These are phyloP conservation scores for Pyrenochaeta sp. DNA, from an alignment of 2,329 filamentous ascomycete genomes.

Conservation along the genomic window DNA sequence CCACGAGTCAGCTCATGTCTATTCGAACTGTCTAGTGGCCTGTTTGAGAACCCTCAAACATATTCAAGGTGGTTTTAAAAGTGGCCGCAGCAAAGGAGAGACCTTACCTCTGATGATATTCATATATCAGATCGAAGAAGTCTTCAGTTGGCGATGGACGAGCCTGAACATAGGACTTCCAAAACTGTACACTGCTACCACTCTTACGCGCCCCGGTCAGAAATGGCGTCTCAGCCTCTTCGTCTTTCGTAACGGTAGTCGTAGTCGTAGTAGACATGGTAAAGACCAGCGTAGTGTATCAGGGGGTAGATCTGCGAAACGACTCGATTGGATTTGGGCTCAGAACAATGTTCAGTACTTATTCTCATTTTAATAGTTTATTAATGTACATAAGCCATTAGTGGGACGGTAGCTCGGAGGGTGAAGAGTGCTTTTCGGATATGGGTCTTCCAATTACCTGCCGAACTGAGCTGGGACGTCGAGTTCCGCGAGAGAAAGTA, in stretches of 20 bases:
- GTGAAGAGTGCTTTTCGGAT: background rate
- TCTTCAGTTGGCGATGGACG: background rate
- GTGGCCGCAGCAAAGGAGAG: background rate
- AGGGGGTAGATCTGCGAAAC: background rate
- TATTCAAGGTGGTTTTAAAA: background rate
- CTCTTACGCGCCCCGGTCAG: background rate
- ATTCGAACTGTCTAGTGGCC: too few relatives aligned
- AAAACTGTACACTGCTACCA: background rate
- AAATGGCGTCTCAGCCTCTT: background rate
- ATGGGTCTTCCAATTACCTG: background rate
- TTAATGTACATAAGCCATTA: background rate
- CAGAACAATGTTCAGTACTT: background rate
- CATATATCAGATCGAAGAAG: background rate
- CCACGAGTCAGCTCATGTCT: background rate
- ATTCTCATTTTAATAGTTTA: background rate
- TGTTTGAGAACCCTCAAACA: too few relatives aligned
- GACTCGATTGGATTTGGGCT: background rate
- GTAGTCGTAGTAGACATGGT: background rate
- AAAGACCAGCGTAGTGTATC: background rate
- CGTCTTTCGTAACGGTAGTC: background rate
- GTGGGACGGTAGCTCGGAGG: too few relatives aligned
- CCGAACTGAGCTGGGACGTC: background rate
- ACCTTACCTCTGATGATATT: background rate
- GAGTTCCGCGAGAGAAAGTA: background rate
- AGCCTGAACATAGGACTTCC: background rate